Evolutionary conservation across 2,329 filamentous ascomycete genomes (phyloP), one percentile per base, ranked within the genome.

Genomic region (Cladosporium sp.): DNA sequence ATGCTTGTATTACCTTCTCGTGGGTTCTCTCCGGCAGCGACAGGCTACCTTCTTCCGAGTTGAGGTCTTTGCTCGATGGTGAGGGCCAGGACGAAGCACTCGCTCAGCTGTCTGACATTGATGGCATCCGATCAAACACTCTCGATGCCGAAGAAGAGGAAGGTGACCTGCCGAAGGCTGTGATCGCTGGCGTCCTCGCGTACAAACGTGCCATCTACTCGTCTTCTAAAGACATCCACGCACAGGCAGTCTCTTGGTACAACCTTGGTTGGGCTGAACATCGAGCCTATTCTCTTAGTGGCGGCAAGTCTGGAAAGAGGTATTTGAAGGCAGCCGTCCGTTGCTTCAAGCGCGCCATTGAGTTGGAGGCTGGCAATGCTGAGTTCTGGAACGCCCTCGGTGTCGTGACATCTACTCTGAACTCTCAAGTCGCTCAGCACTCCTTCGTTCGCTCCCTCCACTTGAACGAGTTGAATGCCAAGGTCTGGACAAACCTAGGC

Each of bases 341-440:
- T 49, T 93, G 89, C 61, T 97, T 99, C 78, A 99, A 99, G 72
- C 80, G 89, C 39, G 88, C 93, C 1, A 99, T 99, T 57, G 93
- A 97, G 69, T 77, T 96, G 1, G 95, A 99, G 68, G 88, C 91
- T 6, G 88, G 90, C 45, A 99, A 97, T 64, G 76, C 89, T 0
- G 92, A 97, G 59, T 97, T 97, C 68, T 99, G 93, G 93, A 97
- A 97, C 64, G 86, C 93, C 0, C 78, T 99, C 2, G 93, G 92
- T 43, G 89, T 97, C 3, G 89, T 88, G 20, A 96, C 93, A 2
- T 91, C 89, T 56, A 82, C 83, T 40, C 78, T 96, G 58, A 96
- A 88, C 63, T 86, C 91, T 0, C 84, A 86, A 51, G 88, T 99
- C 2, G 84, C 93, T 0, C 93, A 99, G 67, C 95, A 99, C 67